Base-by-base conservation (phyloP, 2,329 filamentous ascomycete species). In the Lasiodiplodia gonubiensis region DNA sequence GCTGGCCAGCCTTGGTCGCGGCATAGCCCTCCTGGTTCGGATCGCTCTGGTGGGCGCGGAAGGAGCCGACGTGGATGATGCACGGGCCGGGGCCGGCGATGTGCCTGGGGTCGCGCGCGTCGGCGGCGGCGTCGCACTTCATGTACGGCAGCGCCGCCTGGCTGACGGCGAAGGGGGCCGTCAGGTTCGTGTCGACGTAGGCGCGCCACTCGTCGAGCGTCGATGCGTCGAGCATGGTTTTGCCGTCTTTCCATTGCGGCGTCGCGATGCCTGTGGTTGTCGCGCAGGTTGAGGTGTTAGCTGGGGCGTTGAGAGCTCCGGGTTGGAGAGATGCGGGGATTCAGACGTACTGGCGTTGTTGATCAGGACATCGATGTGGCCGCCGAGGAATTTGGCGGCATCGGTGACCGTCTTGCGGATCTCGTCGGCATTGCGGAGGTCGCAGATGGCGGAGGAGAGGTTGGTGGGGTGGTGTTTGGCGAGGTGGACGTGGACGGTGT, bases 11-110 rank as follows among this genome's bases (percentile, higher is more conserved):
- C 75, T 80, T 81, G 54, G 76, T 78, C 16, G 63, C 48, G 21
- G 82, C 83, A 71, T 85, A 84, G 2, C 81, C 82, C 69, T 84
- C 82, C 70, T 83, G 81, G 70, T 84, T 83, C 4, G 80, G 78
- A 70, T 84, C 82, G 35, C 76, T 80, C 68, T 81, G 79, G 46
- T 80, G 74, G 18, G 81, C 81, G 12, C 82, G 80, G 74, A 84
- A 84, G 33, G 79, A 81, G 30, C 80, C 79, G 67, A 84, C 78
- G 70, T 82, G 80, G 51, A 84, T 78, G 70, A 84, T 82, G 67
- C 81, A 83, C 0, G 80, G 81, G 3, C 81, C 81, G 6, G 79
- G 75, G 11, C n/a, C 27, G 23, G 33, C n/a, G 68, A 69, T 69
- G 68, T 72, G 72, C 21, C 23, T 14, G 18, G 51, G 25, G 25